Conservation (phyloP, 2,329 filamentous ascomycete species). For the Trichothecium roseum region DNA sequence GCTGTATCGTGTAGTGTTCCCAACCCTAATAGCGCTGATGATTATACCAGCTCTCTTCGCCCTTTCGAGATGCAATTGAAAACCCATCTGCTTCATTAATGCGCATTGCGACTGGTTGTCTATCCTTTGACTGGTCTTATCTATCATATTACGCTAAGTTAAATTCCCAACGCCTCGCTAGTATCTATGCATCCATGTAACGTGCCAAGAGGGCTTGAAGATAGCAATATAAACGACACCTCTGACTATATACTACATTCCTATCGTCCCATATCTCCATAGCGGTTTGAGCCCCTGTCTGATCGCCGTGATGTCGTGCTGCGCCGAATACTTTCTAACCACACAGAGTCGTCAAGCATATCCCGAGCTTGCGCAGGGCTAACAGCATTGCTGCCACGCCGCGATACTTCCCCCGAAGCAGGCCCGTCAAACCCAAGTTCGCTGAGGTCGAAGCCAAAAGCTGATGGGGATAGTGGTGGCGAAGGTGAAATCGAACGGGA, state of each 20-base stretch:
- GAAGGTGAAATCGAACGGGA: constrained; percentile 28
- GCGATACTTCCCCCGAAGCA: constrained; percentile 33
- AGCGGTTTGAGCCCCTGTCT: constrained; percentile 22
- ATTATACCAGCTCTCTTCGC: too few species aligned
- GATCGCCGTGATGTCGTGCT: constrained; percentile 62
- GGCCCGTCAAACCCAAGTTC: constrained; percentile 16
- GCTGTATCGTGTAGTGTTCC: too few species aligned
- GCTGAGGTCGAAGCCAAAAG: constrained; percentile 49
- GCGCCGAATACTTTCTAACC: constrained; percentile 84
- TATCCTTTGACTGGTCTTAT: too few species aligned
- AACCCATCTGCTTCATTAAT: too few species aligned
- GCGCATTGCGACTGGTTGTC: too few species aligned
- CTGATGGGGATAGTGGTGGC: constrained; percentile 24
- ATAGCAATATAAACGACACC: too few species aligned
- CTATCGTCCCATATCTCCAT: constrained; percentile 14
- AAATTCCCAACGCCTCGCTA: too few species aligned
- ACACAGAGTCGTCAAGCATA: constrained; percentile 79
- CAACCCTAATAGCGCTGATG: too few species aligned
- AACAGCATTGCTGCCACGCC: constrained; percentile 54
- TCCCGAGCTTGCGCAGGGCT: constrained; percentile 71
- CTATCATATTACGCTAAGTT: too few species aligned
- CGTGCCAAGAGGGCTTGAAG: too few species aligned
- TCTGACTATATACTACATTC: background rate
- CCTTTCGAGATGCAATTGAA: too few species aligned
- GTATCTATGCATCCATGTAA: too few species aligned